Evolutionary conservation across 139 green algal genomes (phyloP), one percentile per base, ranked within the genome.

Genomic region (Haematococcus lacustris): DNA sequence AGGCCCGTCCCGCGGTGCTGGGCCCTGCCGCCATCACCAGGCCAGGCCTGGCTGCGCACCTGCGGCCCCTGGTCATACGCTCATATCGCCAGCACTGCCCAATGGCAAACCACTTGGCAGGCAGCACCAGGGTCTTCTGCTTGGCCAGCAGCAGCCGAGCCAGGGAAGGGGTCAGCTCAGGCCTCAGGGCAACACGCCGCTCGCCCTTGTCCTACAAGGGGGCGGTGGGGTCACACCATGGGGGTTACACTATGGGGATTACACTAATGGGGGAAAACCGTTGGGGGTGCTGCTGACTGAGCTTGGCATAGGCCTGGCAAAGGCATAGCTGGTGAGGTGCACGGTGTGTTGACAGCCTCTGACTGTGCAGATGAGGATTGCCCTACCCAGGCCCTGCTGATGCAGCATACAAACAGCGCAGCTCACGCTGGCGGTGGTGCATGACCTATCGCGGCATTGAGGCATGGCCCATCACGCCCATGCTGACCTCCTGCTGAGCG

Each of bases 1-100:
- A 63, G 32, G 53, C 26, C 17, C 7, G 4, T 37, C 53, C 7
- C 17, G 17, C 53, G 7, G 9, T 26, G 4, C 17, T 3, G 7
- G 17, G 9, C 17, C 53, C 9, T n/a, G 53, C 32, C 17, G 7
- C 33, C 6, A 6, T 7, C 6, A 6, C 17, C 3, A 17, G 4
- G 3, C 53, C 32, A 17, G 9, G 4, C 3, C 5, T n/a, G 9
- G 39, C 25, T 1, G 34, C 69, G 23, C 68, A 83, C 78, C 92
- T 76, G 30, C 95, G 77, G 1, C 95, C 95, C 2, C 95, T 81
- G 28, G 92, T 98, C 73, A 89, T 95, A 51, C 93, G 85, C 88
- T 98, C 94, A 73, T 98, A 98, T 5, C 95, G 83, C 94, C 94
- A 98, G 80, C 94, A 98, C 82, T 97, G 92, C 38, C 87, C 92